Evolutionary conservation across 257 asterid genomes (phyloP), one percentile per base, ranked within the genome.

Genomic region (Fraxinus anomala): DNA sequence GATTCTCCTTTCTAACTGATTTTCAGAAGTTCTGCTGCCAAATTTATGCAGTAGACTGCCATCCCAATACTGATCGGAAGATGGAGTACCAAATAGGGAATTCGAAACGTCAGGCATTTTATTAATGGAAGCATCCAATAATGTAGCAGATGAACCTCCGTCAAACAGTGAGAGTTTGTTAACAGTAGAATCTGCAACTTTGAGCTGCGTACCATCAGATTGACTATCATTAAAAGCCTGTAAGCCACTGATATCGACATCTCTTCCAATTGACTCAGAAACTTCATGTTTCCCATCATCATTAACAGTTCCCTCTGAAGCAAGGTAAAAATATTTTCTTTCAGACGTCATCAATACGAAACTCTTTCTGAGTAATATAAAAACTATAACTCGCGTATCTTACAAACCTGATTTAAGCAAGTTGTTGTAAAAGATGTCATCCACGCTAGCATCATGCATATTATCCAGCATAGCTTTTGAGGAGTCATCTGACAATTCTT

Each of bases 1-100:
- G 36, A 81, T 77, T 72, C 82, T 85, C 82, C 82, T 88, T 76
- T 83, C 93, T 51, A 87, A 77, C 81, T 82, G 91, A 84, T 80
- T 81, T 70, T 82, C 87, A 75, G 72, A 70, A 69, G 75, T 51
- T 69, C 84, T 79, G 78, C 76, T 77, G 75, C 78, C 90, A 79
- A 86, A 77, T 80, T 82, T 80, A 61, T 76, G 89, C 74, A 73
- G 83, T 21, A 47, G 69, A 72, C 73, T 85, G 34, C 84, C 93
- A 80, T 90, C 89, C 88, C 88, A 80, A 80, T 84, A 78, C 61
- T 78, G 90, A 76, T 86, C 94, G 4, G 93, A 49, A 73, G 91
- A 14, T 16, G 59, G 84, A 85, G 69, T 65, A 30, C 67, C 69
- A 70, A 83, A 84, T 65, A 75, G 77, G 37, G 92, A 84, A 74